These are phyloP conservation scores for Geotrichum ghanense DNA, from an alignment of 805 yeast species.

Conservation along the genomic window DNA sequence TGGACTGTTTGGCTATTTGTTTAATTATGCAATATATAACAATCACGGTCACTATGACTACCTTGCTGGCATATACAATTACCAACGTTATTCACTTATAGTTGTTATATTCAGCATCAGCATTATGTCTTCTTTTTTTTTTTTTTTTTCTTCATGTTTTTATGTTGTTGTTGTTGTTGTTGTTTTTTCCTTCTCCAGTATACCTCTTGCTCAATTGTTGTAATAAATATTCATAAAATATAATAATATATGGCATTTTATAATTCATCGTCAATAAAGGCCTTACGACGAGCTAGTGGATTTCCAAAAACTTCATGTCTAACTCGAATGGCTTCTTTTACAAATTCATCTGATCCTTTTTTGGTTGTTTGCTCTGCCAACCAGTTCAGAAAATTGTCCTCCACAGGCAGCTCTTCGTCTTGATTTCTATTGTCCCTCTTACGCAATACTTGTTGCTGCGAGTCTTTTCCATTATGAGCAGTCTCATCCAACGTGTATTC, in stretches of 20 bases:
- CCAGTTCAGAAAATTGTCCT: slow-evolving; percentile 50
- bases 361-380: slow-evolving; percentile 32
- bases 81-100: slow-evolving; percentile 19
- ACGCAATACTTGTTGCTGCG: slow-evolving; percentile 3
- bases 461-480: background rate
- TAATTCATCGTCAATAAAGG: background rate
- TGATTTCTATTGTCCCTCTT: slow-evolving; percentile 18
- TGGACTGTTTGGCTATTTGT: slow-evolving; percentile 76
- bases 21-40: slow-evolving; percentile 64
- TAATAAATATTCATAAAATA: background rate
- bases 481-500: background rate
- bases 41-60: slow-evolving; percentile 60
- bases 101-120: background rate
- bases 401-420: slow-evolving; percentile 24
- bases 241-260: background rate
- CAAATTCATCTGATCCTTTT: slow-evolving; percentile 1
- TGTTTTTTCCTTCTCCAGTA: too few relatives aligned
- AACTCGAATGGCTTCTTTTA: slow-evolving; percentile 21
- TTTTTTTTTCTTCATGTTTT: background rate
- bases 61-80: slow-evolving; percentile 56
- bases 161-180: too few relatives aligned
- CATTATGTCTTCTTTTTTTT: background rate
- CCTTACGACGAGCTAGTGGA: slow-evolving; percentile 54
- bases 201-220: background rate
- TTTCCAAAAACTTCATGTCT: slow-evolving; percentile 73